phyloP scores from a whole-genome alignment of 352 stramenopile species.

The Phytopythium boreale region DNA sequence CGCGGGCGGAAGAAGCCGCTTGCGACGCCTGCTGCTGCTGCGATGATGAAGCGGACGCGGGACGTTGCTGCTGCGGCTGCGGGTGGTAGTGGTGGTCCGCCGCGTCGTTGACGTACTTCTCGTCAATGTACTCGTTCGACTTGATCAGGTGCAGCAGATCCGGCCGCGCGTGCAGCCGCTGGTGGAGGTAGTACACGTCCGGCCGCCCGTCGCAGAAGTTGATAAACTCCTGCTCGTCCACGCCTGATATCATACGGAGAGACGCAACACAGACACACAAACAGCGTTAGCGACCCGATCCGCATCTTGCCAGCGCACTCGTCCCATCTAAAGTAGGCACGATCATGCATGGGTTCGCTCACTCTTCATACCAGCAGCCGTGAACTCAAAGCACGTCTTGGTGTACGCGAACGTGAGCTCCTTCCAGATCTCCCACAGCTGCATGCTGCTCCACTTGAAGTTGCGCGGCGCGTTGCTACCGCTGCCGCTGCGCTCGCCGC shows the following conservation, averaged over 20 bases:
- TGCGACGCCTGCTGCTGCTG: conserved; percentile 20
- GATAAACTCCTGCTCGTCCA: conserved; percentile 75
- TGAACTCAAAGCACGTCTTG: conserved; percentile 83
- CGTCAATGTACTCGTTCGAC: conserved; percentile 82
- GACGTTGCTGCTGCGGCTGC: conserved; percentile 10
- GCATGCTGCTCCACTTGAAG: conserved; percentile 80
- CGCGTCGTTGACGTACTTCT: conserved; percentile 64
- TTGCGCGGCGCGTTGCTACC: conserved; percentile 26
- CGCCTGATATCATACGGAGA: conserved; percentile 56
- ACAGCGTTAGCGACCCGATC: not conserved
- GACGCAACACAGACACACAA: conserved; percentile 6
- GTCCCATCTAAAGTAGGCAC: not conserved
- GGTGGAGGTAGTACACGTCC: conserved; percentile 80
- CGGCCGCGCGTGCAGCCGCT: conserved; percentile 65
- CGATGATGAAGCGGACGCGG: not conserved
- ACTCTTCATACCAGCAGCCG: conserved; percentile 82
- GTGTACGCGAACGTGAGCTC: conserved; percentile 79
- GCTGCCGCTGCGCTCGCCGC: conserved; percentile 8
- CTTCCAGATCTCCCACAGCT: conserved; percentile 85
- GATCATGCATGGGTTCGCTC: conserved; percentile 23
- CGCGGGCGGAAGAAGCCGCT: not conserved
- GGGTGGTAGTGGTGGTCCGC: conserved; percentile 40
- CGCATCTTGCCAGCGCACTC: not conserved
- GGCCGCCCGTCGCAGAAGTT: conserved; percentile 72
- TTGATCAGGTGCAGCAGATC: conserved; percentile 79